Percentiles rank a stretch among this genome's conserved stretches.
Evolutionary conservation across 441 rosid species (phyloP).

Genomic region (Corymbia citriodora): DNA sequence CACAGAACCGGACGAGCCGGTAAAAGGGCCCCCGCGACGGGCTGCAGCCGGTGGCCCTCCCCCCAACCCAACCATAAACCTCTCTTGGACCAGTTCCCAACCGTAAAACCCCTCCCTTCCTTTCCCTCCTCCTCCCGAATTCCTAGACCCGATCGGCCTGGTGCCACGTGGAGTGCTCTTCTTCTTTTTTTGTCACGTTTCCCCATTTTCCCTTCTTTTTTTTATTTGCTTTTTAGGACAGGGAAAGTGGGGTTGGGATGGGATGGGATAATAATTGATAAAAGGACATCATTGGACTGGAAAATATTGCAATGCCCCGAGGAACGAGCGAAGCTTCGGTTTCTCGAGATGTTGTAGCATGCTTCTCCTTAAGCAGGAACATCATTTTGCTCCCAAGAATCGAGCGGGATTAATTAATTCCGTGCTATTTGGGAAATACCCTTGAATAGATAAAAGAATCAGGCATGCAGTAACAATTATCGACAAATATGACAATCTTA

Average conservation of each 20-base stretch:
- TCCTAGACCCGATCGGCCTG: not conserved
- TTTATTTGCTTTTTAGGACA: not conserved
- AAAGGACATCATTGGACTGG: not conserved
- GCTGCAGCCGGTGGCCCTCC: constrained; percentile 18
- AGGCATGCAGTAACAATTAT: not conserved
- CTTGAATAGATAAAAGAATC: not conserved
- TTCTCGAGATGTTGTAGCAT: not conserved
- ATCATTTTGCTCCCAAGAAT: not conserved
- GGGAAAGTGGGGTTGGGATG: not conserved
- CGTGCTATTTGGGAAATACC: not conserved
- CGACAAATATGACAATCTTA: fast-evolving
- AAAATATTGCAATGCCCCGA: not conserved
- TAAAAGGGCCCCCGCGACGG: constrained; percentile 17
- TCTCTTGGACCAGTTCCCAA: not conserved
- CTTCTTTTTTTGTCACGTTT: not conserved
- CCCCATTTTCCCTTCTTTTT: not conserved
- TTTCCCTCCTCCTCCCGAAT: not conserved
- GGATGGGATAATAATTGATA: not conserved
- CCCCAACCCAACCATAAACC: constrained; percentile 16
- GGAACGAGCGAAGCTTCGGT: not conserved
- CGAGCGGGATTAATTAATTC: not conserved
- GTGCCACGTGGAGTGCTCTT: not conserved
- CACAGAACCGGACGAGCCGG: constrained; percentile 52
- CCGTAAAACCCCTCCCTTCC: not conserved
- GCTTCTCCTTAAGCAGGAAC: not conserved